These are phyloP conservation scores for Debaryomyces hansenii DNA, from an alignment of 805 yeast species.

Conservation along the genomic window DNA sequence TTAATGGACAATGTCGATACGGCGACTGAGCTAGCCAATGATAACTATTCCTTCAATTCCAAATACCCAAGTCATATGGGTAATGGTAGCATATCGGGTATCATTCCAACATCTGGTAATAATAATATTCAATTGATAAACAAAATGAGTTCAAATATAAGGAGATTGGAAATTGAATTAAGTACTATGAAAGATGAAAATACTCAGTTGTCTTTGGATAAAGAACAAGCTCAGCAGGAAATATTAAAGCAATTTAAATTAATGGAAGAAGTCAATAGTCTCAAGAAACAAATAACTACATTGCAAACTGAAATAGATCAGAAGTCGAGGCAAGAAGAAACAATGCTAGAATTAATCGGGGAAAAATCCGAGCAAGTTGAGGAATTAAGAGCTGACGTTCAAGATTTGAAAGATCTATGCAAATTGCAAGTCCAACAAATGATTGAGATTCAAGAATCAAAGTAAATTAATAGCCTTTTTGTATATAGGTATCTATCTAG, in stretches of 20 bases:
- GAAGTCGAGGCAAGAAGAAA: conserved; percentile 43
- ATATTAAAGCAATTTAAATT: conserved; percentile 45
- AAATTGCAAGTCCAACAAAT: conserved; percentile 84
- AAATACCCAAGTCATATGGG: conserved; percentile 2
- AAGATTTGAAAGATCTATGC: conserved; percentile 83
- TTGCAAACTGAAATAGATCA: conserved; percentile 32
- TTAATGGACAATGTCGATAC: conserved; percentile 13
- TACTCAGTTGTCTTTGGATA: conserved; percentile 51
- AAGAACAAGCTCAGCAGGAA: conserved; percentile 68
- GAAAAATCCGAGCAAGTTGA: conserved; percentile 85
- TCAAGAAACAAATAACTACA: conserved; percentile 26
- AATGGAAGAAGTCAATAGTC: conserved; percentile 25
- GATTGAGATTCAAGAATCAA: conserved; percentile 55
- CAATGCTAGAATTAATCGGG: conserved; percentile 71
- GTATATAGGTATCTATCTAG: not conserved
- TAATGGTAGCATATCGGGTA: conserved; percentile 7
- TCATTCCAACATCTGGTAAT: conserved; percentile 5
- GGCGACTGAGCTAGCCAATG: conserved; percentile 3
- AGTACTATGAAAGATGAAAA: conserved; percentile 64
- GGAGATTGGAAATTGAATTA: conserved; percentile 79
- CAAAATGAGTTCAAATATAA: conserved; percentile 72
- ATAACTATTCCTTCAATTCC: conserved; percentile 7
- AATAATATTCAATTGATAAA: conserved; percentile 61
- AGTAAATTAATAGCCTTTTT: not conserved
- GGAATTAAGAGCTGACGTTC: conserved; percentile 85